Base-by-base conservation (phyloP, 345 rosid genomes). In the Anastatica hierochuntica region DNA sequence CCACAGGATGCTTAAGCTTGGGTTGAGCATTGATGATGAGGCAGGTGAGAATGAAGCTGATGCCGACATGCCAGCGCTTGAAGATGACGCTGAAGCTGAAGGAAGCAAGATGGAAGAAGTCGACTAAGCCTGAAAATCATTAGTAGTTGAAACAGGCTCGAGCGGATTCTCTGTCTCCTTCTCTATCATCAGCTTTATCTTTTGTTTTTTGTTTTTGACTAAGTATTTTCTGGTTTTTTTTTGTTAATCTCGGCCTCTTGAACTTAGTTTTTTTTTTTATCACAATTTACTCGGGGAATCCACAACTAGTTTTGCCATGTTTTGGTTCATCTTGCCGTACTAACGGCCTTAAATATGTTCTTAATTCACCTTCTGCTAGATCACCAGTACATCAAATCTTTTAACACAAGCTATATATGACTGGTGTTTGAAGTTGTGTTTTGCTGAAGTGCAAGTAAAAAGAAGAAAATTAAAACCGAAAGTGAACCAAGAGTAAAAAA, bases 91-190 rank as follows among this genome's bases (percentile, higher is more conserved):
- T 0, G 83, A 81, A 37, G 88, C 84, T 0, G 89, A 87, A 64
- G 87, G 86, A 38, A 74, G 82, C 94, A 87, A 87, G 89, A 87
- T 87, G 94, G 96, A 87, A 71, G 96, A 83, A 58, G 96, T 87
- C 10, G 96, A 87, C 43, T 84, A 77, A 79, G 63, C 64, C 20
- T 43, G 3, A 6, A 0, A 3, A 1, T 5, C 19, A 7, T 1
- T 38, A 37, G 29, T 47, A 9, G 48, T 4, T 49, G 56, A 47
- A 46, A 29, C 64, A 4, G 62, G 9, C 24, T 14, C 16, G 3
- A 17, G 10, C 35, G 38, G 10, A 8, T 2, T 41, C 10, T 27
- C 31, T 47, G 1, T 50, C 23, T 33, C 23, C 15, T 1, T 31
- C 34, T 15, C 17, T 43, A 15, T 43, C 16, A 6, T 13, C 37